Evolutionary conservation across 1,284 basidiomycete genomes (phyloP).

Genomic region (Ustanciosporium gigantosporum): DNA sequence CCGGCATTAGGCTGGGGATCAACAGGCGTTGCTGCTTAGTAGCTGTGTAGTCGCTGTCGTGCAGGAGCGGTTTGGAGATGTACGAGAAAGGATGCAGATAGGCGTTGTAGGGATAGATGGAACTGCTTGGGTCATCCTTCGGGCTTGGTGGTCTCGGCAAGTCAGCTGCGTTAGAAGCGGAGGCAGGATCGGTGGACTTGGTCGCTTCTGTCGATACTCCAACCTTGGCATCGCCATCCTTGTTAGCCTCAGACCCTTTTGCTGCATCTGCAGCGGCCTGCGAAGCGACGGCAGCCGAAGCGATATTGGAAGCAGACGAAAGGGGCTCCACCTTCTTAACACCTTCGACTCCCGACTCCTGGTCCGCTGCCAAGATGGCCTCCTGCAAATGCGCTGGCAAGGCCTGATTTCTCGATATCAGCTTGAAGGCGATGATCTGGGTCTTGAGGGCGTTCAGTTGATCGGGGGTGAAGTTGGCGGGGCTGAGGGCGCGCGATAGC

Average conservation of each 20-base stretch:
- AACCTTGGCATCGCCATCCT: slow-evolving; percentile 10
- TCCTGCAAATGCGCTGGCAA: slow-evolving; percentile 79
- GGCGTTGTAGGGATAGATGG: slow-evolving; percentile 95
- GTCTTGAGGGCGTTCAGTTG: slow-evolving; percentile 83
- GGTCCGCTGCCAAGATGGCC: slow-evolving; percentile 66
- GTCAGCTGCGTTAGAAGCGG: slow-evolving; percentile 25
- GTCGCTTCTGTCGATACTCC: slow-evolving; percentile 18
- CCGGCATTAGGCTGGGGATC: slow-evolving; percentile 85
- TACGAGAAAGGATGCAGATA: slow-evolving; percentile 79
- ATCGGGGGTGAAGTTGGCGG: slow-evolving; percentile 68
- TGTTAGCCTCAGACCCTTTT: slow-evolving; percentile 44
- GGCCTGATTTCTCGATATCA: slow-evolving; percentile 76
- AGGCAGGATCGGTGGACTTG: not conserved
- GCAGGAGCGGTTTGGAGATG: slow-evolving; percentile 57
- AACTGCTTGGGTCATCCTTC: slow-evolving; percentile 73
- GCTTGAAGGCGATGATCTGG: slow-evolving; percentile 88
- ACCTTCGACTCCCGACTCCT: slow-evolving; percentile 47
- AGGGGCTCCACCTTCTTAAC: slow-evolving; percentile 65
- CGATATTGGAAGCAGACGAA: slow-evolving; percentile 74
- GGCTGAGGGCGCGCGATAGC: slow-evolving; percentile 29
- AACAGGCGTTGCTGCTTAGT: slow-evolving; percentile 79
- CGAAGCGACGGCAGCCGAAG: slow-evolving; percentile 68
- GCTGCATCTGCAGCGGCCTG: slow-evolving; percentile 69
- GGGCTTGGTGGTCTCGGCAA: slow-evolving; percentile 42
- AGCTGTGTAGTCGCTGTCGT: slow-evolving; percentile 61